Percentiles rank a stretch among this genome's conserved stretches.
Conservation (phyloP, 208 protist species). For the Phytomonas francai region DNA sequence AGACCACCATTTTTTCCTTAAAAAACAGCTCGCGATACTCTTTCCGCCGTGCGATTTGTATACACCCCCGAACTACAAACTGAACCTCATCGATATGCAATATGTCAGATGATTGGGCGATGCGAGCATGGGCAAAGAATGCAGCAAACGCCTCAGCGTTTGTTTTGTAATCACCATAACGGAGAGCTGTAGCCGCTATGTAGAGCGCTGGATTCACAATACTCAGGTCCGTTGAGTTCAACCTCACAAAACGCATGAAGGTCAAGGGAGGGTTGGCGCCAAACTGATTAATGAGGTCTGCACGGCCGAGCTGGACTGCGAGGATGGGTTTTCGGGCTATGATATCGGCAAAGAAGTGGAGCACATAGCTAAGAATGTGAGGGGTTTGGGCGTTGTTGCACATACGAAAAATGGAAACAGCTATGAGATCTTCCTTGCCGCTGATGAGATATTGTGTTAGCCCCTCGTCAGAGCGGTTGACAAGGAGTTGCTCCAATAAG, state of each 20-base stretch:
- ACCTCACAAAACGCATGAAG: conserved; percentile 41
- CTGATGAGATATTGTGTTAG: conserved; percentile 48
- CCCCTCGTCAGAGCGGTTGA: conserved; percentile 40
- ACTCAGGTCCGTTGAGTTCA: conserved; percentile 31
- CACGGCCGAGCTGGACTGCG: conserved; percentile 40
- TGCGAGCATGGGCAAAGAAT: conserved; percentile 52
- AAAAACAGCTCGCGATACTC: conserved; percentile 67
- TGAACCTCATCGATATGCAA: conserved; percentile 53
- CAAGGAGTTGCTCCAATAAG: conserved; percentile 75
- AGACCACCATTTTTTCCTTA: conserved; percentile 42
- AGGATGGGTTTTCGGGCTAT: conserved; percentile 31
- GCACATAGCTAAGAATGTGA: conserved; percentile 47
- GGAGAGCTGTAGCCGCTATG: conserved; percentile 59
- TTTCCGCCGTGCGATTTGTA: conserved; percentile 70
- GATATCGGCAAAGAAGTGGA: conserved; percentile 79
- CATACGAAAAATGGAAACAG: conserved; percentile 49
- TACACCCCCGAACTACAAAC: conserved; percentile 71
- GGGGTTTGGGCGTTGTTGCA: conserved; percentile 30
- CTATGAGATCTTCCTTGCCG: conserved; percentile 42
- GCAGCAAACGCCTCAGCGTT: conserved; percentile 36
- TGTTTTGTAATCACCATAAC: conserved; percentile 37
- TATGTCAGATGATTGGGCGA: conserved; percentile 44
- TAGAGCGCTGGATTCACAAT: conserved; percentile 70
- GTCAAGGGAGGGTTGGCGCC: conserved; percentile 34
- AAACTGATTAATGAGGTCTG: conserved; percentile 28